These are phyloP conservation scores for Amanita molliuscula DNA, from an alignment of 768 basidiomycete genomes.

Conservation along the genomic window DNA sequence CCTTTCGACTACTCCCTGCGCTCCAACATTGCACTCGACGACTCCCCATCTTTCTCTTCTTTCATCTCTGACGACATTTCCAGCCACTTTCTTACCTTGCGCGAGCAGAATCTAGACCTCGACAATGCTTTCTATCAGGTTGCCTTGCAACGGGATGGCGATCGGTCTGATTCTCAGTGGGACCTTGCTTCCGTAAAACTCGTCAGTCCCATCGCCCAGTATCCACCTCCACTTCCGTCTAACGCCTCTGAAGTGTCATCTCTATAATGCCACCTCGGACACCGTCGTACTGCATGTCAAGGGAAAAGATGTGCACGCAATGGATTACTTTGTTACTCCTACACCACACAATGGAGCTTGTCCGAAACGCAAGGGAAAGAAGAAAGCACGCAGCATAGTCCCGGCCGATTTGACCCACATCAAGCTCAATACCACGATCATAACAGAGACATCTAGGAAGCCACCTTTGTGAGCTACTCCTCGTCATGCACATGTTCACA, in stretches of 20 bases:
- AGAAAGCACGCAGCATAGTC: slow-evolving; percentile 1
- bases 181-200: slow-evolving; percentile 52
- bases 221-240: slow-evolving; percentile 5
- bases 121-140: slow-evolving; percentile 58
- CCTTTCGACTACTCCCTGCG: slow-evolving; percentile 31
- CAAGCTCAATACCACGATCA: slow-evolving; percentile 41
- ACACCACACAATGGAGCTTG: slow-evolving; percentile 64
- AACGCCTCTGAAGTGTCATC: slow-evolving; percentile 47
- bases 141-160: slow-evolving; percentile 43
- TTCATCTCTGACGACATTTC: slow-evolving; percentile 33
- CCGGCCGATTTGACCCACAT: slow-evolving; percentile 1
- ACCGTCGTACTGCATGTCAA: slow-evolving; percentile 46
- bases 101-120: slow-evolving; percentile 19
- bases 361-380: slow-evolving; percentile 24
- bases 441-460: slow-evolving; percentile 29
- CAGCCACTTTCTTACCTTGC: slow-evolving; percentile 29
- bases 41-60: slow-evolving; percentile 22
- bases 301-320: slow-evolving; percentile 32
- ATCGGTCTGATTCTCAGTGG: slow-evolving; percentile 35
- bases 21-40: slow-evolving; percentile 27
- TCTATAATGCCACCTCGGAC: slow-evolving; percentile 43
- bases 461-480: slow-evolving; percentile 46
- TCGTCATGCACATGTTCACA: background rate
- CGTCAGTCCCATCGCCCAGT: slow-evolving; percentile 26
- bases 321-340: slow-evolving; percentile 66